Conservation (phyloP, 2,329 filamentous ascomycete species). For the Mariannaea elegans region DNA sequence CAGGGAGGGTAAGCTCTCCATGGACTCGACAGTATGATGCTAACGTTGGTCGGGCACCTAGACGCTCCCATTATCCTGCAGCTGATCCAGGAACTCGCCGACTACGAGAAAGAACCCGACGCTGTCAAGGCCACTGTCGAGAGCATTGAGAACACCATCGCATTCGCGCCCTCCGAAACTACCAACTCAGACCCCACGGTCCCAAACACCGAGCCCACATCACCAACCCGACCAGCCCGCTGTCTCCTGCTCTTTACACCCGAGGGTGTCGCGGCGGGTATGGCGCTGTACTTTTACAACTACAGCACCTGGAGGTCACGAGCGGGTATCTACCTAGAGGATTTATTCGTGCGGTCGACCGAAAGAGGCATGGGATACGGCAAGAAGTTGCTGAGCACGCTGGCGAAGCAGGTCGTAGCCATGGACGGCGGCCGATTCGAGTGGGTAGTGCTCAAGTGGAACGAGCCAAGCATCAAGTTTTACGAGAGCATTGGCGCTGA, state of each 20-base stretch:
- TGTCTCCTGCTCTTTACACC: slow-evolving; percentile 73
- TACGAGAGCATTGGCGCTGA: slow-evolving; percentile 78
- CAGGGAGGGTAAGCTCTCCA: slow-evolving; percentile 30
- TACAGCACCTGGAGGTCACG: slow-evolving; percentile 93
- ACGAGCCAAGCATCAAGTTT: slow-evolving; percentile 87
- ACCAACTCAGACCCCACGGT: slow-evolving; percentile 16
- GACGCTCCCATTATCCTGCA: slow-evolving; percentile 84
- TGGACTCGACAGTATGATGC: not conserved
- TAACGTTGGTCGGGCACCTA: slow-evolving; percentile 47
- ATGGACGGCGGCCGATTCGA: slow-evolving; percentile 81
- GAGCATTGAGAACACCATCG: slow-evolving; percentile 77
- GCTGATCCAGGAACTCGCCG: slow-evolving; percentile 85
- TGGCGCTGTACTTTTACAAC: slow-evolving; percentile 95
- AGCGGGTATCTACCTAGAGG: slow-evolving; percentile 91
- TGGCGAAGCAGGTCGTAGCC: slow-evolving; percentile 81
- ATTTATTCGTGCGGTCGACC: slow-evolving; percentile 80
- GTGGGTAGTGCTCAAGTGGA: slow-evolving; percentile 94
- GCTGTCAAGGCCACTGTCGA: slow-evolving; percentile 81
- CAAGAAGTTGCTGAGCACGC: slow-evolving; percentile 73
- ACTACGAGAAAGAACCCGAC: slow-evolving; percentile 79
- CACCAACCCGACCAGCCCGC: slow-evolving; percentile 71
- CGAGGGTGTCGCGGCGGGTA: slow-evolving; percentile 66
- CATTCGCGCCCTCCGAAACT: slow-evolving; percentile 70
- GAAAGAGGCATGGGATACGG: slow-evolving; percentile 84
- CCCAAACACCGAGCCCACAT: slow-evolving; percentile 62